Conservation (phyloP, 202 grass and related monocot genomes). For the Eragrostis tef region DNA sequence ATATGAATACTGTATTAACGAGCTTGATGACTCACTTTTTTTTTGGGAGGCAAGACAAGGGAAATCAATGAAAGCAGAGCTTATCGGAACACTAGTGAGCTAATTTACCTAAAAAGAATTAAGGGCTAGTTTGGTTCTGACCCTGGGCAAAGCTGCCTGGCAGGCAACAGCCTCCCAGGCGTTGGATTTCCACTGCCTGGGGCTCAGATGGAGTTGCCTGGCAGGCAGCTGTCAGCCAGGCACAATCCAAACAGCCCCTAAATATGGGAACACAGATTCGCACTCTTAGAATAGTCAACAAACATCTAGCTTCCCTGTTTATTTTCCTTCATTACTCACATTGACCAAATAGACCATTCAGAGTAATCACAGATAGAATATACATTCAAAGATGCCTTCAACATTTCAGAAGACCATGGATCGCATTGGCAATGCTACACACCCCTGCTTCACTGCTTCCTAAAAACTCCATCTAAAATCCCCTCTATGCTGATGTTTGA, state of each 20-base stretch:
- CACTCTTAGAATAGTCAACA: conserved; percentile 19
- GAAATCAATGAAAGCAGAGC: conserved; percentile 17
- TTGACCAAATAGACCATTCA: conserved; percentile 12
- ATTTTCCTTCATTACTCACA: conserved; percentile 21
- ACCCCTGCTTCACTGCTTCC: not conserved
- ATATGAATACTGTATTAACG: not conserved
- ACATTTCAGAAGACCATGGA: conserved; percentile 14
- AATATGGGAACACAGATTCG: conserved; percentile 11
- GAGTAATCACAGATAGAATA: not conserved
- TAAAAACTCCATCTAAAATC: conserved; percentile 9
- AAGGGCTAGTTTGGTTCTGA: no score
- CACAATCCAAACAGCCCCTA: no score
- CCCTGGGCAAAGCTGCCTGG: no score
- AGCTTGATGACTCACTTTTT: conserved; percentile 8
- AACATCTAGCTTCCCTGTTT: not conserved
- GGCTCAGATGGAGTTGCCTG: no score
- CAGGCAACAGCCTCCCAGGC: no score
- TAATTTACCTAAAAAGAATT: conserved; percentile 10
- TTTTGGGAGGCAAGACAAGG: conserved; percentile 13
- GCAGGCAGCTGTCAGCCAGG: no score
- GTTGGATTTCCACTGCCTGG: no score
- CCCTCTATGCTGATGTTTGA: not conserved
- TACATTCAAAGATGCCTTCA: not conserved
- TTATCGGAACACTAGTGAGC: conserved; percentile 18
- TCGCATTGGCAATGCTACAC: not conserved